These are phyloP conservation scores for Penicillium palitans DNA, from an alignment of 2,329 filamentous ascomycete species.

Conservation along the genomic window DNA sequence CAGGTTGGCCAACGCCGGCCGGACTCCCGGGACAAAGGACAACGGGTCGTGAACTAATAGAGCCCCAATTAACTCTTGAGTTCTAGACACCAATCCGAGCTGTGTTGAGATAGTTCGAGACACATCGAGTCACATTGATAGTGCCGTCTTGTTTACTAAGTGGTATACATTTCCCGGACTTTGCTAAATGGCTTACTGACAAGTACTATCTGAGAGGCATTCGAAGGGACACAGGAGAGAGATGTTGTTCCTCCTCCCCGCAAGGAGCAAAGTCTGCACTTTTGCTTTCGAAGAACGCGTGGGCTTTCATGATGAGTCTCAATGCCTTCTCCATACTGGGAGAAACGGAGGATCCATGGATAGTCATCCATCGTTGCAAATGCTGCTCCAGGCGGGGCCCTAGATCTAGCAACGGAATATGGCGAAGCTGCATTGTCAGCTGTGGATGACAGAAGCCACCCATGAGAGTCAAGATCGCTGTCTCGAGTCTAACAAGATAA, in stretches of 20 bases:
- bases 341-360: constrained; percentile 10
- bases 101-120: too few relatives aligned
- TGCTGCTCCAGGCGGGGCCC: constrained; percentile 4
- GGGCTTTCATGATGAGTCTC: constrained; percentile 9
- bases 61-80: too few relatives aligned
- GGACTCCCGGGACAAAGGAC: too few relatives aligned
- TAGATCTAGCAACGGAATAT: constrained; percentile 6
- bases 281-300: constrained; percentile 10
- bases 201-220: not conserved
- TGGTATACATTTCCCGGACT: too few relatives aligned
- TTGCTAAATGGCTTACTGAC: too few relatives aligned
- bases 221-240: not conserved
- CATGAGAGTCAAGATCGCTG: constrained; percentile 11
- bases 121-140: too few relatives aligned
- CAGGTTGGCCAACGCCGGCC: too few relatives aligned
- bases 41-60: too few relatives aligned
- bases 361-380: constrained; percentile 9
- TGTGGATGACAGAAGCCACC: constrained; percentile 15
- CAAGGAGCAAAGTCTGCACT: not conserved
- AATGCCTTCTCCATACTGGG: constrained; percentile 10
- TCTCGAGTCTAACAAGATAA: not conserved
- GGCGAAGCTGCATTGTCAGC: constrained; percentile 3
- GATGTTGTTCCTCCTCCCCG: not conserved
- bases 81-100: too few relatives aligned
- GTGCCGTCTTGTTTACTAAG: too few relatives aligned